These are phyloP conservation scores for Fusarium drepaniforme DNA, from an alignment of 2,329 filamentous ascomycete genomes.

Conservation along the genomic window DNA sequence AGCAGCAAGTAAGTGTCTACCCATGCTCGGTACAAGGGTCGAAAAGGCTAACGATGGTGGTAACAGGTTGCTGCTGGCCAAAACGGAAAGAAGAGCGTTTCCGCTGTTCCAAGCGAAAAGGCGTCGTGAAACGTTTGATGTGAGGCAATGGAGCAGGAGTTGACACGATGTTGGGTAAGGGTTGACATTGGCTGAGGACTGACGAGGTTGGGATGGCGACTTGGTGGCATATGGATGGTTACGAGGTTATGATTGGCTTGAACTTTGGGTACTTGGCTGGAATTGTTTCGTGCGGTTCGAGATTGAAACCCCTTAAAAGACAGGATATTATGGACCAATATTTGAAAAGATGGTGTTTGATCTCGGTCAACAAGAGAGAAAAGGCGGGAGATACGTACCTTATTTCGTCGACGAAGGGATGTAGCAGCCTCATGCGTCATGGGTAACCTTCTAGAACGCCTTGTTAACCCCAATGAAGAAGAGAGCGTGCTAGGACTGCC, in stretches of 20 bases:
- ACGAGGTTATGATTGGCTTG: conserved; percentile 30
- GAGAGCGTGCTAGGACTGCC: not conserved
- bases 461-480: not conserved
- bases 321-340: conserved; percentile 1
- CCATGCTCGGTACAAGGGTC: not conserved
- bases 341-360: not conserved
- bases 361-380: conserved; percentile 5
- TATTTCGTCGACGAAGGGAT: not conserved
- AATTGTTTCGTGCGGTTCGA: conserved; percentile 7
- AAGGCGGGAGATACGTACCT: not conserved
- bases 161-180: not conserved
- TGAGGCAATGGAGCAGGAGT: not conserved
- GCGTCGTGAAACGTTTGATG: conserved; percentile 19
- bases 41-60: conserved; percentile 14
- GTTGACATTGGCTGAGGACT: not conserved
- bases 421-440: not conserved
- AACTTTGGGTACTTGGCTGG: not conserved
- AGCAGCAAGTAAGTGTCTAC: conserved; percentile 52
- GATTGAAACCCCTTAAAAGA: conserved; percentile 13
- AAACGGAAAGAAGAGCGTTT: conserved; percentile 24
- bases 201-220: not conserved
- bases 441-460: not conserved
- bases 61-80: conserved; percentile 26
- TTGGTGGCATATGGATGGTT: conserved; percentile 17
- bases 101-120: conserved; percentile 37